phyloP scores from a whole-genome alignment of 768 basidiomycete species.

The Leccinum ochraceum region DNA sequence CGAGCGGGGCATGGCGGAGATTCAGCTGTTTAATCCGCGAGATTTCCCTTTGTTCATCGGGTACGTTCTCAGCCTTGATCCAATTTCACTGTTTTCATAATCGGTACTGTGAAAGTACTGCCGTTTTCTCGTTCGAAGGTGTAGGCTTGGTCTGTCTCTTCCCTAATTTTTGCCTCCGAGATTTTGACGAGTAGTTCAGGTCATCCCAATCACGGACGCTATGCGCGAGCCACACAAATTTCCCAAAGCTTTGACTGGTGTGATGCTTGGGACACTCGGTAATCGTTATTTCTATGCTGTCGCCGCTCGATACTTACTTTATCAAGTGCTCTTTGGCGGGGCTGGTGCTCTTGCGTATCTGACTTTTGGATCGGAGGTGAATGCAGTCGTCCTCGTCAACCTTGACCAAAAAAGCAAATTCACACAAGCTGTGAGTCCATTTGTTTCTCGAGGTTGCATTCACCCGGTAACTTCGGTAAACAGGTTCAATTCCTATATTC shows the following conservation, averaged over 20 bases:
- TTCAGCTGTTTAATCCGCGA: slow-evolving; percentile 84
- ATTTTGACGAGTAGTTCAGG: slow-evolving; percentile 36
- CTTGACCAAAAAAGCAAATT: slow-evolving; percentile 80
- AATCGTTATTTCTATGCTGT: slow-evolving; percentile 22
- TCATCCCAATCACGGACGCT: slow-evolving; percentile 96
- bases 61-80: slow-evolving; percentile 42
- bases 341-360: slow-evolving; percentile 85
- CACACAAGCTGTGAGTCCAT: slow-evolving; percentile 75
- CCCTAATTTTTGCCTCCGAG: background rate
- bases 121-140: slow-evolving; percentile 98
- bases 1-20: slow-evolving; percentile 69
- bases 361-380: slow-evolving; percentile 82
- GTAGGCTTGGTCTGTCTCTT: slow-evolving; percentile 74
- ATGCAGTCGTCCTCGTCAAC: slow-evolving; percentile 95
- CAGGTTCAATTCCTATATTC: slow-evolving; percentile 86
- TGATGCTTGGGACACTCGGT: slow-evolving; percentile 87
- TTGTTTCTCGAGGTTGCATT: slow-evolving; percentile 15
- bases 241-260: slow-evolving; percentile 81
- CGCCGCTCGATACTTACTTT: slow-evolving; percentile 8
- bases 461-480: slow-evolving; percentile 5
- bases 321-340: slow-evolving; percentile 78
- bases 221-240: slow-evolving; percentile 97
- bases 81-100: background rate
- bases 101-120: slow-evolving; percentile 63
- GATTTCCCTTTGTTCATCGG: slow-evolving; percentile 93